Evolutionary conservation across 495 filamentous ascomycete genomes (phyloP), one percentile per base, ranked within the genome.

Genomic region (Penicillium dipodomyicola): DNA sequence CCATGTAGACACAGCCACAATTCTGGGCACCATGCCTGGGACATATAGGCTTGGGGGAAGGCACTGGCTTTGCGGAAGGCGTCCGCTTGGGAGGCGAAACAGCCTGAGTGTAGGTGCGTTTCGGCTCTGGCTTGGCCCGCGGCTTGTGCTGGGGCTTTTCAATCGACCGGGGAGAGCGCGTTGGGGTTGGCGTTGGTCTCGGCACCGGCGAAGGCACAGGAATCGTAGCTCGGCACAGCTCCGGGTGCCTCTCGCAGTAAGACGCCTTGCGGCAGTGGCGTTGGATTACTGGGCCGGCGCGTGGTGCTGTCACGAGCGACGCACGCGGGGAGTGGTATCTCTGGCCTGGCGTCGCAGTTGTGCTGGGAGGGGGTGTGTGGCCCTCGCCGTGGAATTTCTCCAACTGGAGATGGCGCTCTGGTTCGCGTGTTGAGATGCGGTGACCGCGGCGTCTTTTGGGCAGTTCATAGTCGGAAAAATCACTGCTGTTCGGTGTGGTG

Each of bases 191-290:
- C 5, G 12, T 27, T 5, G 43, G 15, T 15, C n/a, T 52, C 27
- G 37, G 37, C 49, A 41, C 23, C 1, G 49, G 37, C 1, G 25
- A 19, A 32, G n/a, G 48, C 3, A 8, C 7, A 46, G 25, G 9
- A 0, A n/a, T 29, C 7, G 0, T 2, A 20, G 50, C 50, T 8
- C 39, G 37, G 14, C 50, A 52, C 3, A 2, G 0, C 27, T 52
- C 50, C 3, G 50, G 50, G 27, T 52, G 50, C 0, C n/a, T 41
- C 43, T 52, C 50, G 37, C 37, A 52, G 14, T 42, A 52, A 12
- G 17, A 29, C 11, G 50, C 50, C 7, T 42, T 40, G 37, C n/a
- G 25, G 15, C 50, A 52, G 25, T 52, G 37, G 25, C 19, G 37
- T 7, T 39, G 23, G 5, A 37, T 5, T 23, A 19, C 15, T 17